Evolutionary conservation across 768 basidiomycete genomes (phyloP), one percentile per base, ranked within the genome.

Genomic region (Boletus subcaerulescens): DNA sequence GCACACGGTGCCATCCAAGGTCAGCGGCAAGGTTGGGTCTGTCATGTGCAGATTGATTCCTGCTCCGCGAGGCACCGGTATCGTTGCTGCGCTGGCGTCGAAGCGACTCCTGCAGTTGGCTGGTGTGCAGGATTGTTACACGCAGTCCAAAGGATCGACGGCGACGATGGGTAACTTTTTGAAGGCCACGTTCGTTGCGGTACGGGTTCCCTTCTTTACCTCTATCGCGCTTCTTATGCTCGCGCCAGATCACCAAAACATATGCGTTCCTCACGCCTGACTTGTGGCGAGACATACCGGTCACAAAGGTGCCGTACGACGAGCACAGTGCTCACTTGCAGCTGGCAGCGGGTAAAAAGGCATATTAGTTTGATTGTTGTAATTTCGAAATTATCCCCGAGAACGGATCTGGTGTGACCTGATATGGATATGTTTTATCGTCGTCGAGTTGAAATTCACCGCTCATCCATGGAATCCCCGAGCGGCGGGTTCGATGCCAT

Each of bases 1-100:
- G 53, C 97, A 99, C 81, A 99, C 97, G 57, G 95, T 99, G 53
- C 97, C 97, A 43, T 92, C 91, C 70, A 99, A 99, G 79, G 95
- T 98, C 71, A 88, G 87, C 76, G 97, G 97, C 60, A 98, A 98
- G 82, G 90, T 93, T 65, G 97, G 95, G 59, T 98, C 96, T 59
- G 97, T 99, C 77, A 97, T 93, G 93, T 97, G 94, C 77, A 91
- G 95, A 69, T 85, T 99, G 67, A 95, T 99, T 69, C 96, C 97
- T 65, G 97, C 96, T 42, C 94, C 95, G 53, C 90, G 97, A 65
- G 97, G 97, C 70, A 99, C 97, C 62, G 97, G 96, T 80, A 95
- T 99, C 76, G 97, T 99, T 68, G 97, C 97, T 67, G 97, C 97
- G 47, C 97, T 96, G 40, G 96, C 96, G 44, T 93, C 87, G 61